Evolutionary conservation across 2,329 filamentous ascomycete species (phyloP).

Genomic region (Cladosporium sphaerospermum): DNA sequence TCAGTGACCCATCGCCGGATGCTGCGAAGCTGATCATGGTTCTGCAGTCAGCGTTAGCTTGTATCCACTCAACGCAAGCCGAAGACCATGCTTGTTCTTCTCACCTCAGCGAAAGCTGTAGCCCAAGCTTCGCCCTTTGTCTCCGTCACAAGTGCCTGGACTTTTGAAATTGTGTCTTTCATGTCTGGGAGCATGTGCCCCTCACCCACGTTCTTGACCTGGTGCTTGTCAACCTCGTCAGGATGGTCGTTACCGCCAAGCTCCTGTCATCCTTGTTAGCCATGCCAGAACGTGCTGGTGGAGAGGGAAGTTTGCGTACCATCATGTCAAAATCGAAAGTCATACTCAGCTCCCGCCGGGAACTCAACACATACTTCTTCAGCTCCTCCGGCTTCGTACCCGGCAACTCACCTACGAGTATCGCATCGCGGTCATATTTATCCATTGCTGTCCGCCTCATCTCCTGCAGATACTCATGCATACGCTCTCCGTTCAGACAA

Average conservation of each 20-base stretch:
- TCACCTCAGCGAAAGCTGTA: conserved; percentile 9
- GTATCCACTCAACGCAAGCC: background rate
- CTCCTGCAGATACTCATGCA: conserved; percentile 44
- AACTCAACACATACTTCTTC: background rate
- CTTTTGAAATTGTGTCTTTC: conserved; percentile 24
- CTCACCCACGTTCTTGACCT: conserved; percentile 8
- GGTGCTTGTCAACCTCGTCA: conserved; percentile 10
- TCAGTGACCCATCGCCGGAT: conserved; percentile 36
- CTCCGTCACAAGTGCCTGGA: conserved; percentile 45
- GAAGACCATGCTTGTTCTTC: background rate
- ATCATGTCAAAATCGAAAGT: conserved; percentile 12
- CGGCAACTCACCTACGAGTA: conserved; percentile 43
- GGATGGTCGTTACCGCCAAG: conserved; percentile 11
- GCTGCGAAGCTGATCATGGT: conserved; percentile 59
- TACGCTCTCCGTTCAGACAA: conserved; percentile 31
- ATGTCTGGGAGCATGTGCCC: conserved; percentile 24
- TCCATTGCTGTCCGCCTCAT: conserved; percentile 41
- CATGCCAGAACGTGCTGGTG: background rate
- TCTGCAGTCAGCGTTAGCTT: conserved; percentile 54
- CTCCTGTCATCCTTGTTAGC: background rate
- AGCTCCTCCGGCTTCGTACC: conserved; percentile 6
- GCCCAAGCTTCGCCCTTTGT: conserved; percentile 37
- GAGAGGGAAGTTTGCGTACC: background rate
- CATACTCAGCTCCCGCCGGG: conserved; percentile 10
- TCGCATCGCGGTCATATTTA: conserved; percentile 35